phyloP scores from a whole-genome alignment of 148 eudicot genomes.

The Polygonum maritimum region DNA sequence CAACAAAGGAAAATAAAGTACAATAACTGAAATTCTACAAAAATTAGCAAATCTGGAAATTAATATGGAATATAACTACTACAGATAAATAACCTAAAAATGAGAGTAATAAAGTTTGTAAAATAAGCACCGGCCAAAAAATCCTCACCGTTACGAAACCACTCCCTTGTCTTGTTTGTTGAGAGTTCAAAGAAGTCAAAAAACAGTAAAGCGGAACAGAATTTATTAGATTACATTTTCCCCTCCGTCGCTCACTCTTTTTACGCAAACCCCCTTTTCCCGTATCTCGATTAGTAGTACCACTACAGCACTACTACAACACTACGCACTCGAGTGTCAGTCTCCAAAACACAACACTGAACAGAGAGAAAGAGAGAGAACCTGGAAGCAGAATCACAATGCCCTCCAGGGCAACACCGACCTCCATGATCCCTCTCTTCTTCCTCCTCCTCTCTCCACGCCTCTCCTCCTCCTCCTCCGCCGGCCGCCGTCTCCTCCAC shows the following conservation, averaged over 20 bases:
- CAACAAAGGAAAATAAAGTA: too few species aligned
- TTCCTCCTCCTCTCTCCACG: constrained; percentile 22
- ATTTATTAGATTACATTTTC: not conserved
- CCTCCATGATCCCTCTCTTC: constrained; percentile 7
- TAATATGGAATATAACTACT: too few species aligned
- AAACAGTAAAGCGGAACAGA: not conserved
- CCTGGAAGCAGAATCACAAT: constrained; percentile 14
- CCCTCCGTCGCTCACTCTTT: not conserved
- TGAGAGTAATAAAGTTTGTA: too few species aligned
- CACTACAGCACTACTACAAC: not conserved
- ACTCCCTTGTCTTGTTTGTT: too few species aligned
- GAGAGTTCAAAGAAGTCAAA: not conserved
- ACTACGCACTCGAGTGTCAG: not conserved
- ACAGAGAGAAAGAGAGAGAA: not conserved
- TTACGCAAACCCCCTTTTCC: not conserved
- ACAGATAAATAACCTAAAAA: too few species aligned
- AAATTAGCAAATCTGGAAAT: too few species aligned
- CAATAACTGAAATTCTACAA: too few species aligned
- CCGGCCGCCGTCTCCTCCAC: constrained; percentile 73
- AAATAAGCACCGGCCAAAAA: not conserved
- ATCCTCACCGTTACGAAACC: not conserved
- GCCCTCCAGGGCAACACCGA: constrained; percentile 17
- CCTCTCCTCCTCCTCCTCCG: constrained; percentile 6
- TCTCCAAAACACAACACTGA: not conserved
- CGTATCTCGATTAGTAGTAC: not conserved